Evolutionary conservation across 306 rosid genomes (phyloP).

Genomic region (Lagenaria siceraria): DNA sequence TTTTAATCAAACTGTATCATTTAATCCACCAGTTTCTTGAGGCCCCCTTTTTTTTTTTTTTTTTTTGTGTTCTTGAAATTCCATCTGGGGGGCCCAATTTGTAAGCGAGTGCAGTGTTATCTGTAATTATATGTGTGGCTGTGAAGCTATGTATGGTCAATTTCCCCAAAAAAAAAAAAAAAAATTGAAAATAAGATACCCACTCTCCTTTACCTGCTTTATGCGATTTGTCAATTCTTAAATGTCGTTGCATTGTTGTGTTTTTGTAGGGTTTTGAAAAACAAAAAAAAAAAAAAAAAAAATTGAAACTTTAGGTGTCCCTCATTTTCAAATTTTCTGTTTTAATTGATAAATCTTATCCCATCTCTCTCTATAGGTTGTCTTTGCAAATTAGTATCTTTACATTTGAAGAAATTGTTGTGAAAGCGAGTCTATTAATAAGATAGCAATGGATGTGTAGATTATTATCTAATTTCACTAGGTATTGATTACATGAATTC

Average conservation of each 20-base stretch:
- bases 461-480: too few relatives aligned
- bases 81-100: neutral
- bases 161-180: neutral
- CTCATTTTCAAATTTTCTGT: neutral
- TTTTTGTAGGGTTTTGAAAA: neutral
- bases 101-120: neutral
- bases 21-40: neutral
- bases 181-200: neutral
- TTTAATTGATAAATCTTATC: too few relatives aligned
- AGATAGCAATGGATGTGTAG: too few relatives aligned
- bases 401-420: too few relatives aligned
- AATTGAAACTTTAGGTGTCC: neutral
- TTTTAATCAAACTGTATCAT: neutral
- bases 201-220: neutral
- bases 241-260: neutral
- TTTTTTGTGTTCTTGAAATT: neutral
- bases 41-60: neutral
- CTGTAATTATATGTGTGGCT: conserved; percentile 4
- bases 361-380: neutral
- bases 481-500: too few relatives aligned
- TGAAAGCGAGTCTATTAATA: too few relatives aligned
- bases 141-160: neutral
- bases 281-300: too few relatives aligned
- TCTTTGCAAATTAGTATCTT: too few relatives aligned
- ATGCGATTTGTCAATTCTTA: neutral